Evolutionary conservation across 768 basidiomycete species (phyloP), one percentile per base, ranked within the genome.

Genomic region (Leccinum disarticulatum): DNA sequence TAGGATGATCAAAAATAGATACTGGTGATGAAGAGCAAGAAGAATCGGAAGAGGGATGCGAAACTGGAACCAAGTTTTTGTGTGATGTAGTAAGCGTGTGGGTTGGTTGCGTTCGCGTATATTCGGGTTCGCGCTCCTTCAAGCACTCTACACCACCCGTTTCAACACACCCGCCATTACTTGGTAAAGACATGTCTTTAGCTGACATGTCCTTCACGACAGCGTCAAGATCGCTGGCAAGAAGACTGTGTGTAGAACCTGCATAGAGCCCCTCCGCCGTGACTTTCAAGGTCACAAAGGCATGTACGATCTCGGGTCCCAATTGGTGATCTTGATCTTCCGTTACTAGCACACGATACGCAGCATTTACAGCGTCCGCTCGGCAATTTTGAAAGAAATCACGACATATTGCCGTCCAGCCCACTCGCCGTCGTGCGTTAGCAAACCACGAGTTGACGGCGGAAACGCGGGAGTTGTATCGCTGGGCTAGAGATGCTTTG

Each of bases 381-480:
- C 68, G 56, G 6, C 69, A 66, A 2, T 64, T 67, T 1, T 51
- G 14, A 43, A 76, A 73, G 6, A 22, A 4, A 22, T 65, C 60
- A 3, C 69, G 69, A 28, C 78, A 77, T 0, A 83, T 25, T 0
- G 54, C 9, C 6, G 78, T 83, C 84, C 84, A 86, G 0, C 83
- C 83, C 0, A 83, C 83, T 0, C 82, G 76, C 13, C 77, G 74
- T 1, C 83, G 72, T 2, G 69, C 74, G 25, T 79, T 77, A 8
- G 74, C 61, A 46, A 84, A 85, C 83, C 84, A 86, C 0, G 67
- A 56, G 58, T 75, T 77, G 35, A 86, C 56, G 1, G 74, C 68
- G 25, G 73, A 76, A 1, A 70, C 1, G 0, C 69, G 30, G 2
- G 61, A 70, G 0, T 67, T 64, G 0, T 76, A 63, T 2, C 57